A percentile compares a stretch with the other conserved stretches of the same genome.
Conservation (phyloP, 345 rosid genomes). For the Citrus inodora region DNA sequence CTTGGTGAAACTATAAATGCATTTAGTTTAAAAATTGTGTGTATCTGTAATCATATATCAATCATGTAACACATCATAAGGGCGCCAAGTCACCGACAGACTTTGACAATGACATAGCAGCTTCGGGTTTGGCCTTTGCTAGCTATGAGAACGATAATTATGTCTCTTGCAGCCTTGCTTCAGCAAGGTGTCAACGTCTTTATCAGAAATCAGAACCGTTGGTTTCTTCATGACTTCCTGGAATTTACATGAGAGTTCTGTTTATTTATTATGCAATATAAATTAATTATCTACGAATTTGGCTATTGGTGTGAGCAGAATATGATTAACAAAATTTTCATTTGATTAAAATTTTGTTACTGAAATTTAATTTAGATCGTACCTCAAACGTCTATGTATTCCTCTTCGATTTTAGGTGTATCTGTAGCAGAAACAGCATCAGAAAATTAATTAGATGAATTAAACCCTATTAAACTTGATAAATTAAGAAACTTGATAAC, state of each 20-base stretch:
- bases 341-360: not conserved
- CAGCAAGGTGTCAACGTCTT: not conserved
- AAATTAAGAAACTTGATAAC: not conserved
- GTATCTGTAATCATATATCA: too few species aligned
- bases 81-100: not conserved
- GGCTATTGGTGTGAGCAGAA: not conserved
- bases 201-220: not conserved
- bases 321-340: too few species aligned
- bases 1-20: constrained; percentile 23
- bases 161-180: not conserved
- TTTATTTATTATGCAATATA: too few species aligned
- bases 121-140: not conserved
- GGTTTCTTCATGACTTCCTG: not conserved
- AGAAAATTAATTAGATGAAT: too few species aligned
- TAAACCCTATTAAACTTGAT: not conserved
- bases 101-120: not conserved
- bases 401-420: not conserved
- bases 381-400: not conserved
- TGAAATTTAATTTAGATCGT: not conserved
- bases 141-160: not conserved
- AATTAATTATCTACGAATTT: not conserved
- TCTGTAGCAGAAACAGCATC: not conserved
- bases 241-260: not conserved
- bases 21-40: not conserved
- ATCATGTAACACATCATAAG: not conserved